These are phyloP conservation scores for Leccinum angustisporum DNA, from an alignment of 1,284 basidiomycete genomes.

Conservation along the genomic window DNA sequence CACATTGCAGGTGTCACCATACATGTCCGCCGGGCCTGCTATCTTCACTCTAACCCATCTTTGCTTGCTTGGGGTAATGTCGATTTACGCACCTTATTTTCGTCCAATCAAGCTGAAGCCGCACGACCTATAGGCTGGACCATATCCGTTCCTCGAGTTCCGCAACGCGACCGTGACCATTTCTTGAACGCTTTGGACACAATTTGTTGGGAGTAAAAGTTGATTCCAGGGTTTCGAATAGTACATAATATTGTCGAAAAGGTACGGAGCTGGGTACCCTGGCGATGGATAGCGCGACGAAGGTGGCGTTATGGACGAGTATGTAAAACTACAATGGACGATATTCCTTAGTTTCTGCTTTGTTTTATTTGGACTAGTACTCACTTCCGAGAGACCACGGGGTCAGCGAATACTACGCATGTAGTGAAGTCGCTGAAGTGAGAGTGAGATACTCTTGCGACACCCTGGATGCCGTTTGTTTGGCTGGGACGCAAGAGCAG, in stretches of 20 bases:
- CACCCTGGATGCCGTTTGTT: too few species aligned
- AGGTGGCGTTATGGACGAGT: not conserved
- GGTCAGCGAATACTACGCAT: too few species aligned
- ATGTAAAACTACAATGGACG: not conserved
- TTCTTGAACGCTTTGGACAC: not conserved
- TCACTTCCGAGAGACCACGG: too few species aligned
- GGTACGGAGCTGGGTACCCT: not conserved
- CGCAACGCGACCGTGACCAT: slow-evolving; percentile 24
- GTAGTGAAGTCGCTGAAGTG: too few species aligned
- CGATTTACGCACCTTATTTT: not conserved
- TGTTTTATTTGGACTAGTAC: too few species aligned
- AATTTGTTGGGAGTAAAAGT: not conserved
- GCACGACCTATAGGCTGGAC: slow-evolving; percentile 18
- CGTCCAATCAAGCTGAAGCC: not conserved
- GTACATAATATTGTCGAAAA: not conserved
- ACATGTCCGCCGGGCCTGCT: slow-evolving; percentile 18
- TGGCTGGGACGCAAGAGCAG: too few species aligned
- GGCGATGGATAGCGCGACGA: not conserved
- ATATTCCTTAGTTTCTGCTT: too few species aligned
- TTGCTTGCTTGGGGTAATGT: slow-evolving; percentile 33
- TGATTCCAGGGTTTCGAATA: not conserved
- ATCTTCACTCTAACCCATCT: slow-evolving; percentile 35
- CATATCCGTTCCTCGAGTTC: slow-evolving; percentile 29
- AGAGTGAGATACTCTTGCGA: too few species aligned
- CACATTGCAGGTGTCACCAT: slow-evolving; percentile 17